These are phyloP conservation scores for Roridomyces roridus DNA, from an alignment of 768 basidiomycete genomes.

Conservation along the genomic window DNA sequence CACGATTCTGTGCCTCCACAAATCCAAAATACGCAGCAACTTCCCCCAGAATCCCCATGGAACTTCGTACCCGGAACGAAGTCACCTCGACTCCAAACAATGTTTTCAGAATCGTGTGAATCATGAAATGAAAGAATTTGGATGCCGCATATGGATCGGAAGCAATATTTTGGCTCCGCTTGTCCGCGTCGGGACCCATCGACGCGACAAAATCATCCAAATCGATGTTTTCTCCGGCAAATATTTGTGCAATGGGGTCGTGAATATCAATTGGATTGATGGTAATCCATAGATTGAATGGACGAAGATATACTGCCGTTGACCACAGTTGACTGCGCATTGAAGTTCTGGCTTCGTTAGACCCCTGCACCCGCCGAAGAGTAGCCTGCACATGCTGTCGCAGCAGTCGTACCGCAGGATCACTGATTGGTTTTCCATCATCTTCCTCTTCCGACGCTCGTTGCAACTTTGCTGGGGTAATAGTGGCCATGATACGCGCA, in stretches of 20 bases:
- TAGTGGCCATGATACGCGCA: conserved; percentile 18
- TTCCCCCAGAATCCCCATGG: conserved; percentile 37
- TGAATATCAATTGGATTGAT: conserved; percentile 48
- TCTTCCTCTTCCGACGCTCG: conserved; percentile 34
- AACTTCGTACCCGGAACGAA: conserved; percentile 28
- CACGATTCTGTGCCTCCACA: conserved; percentile 46
- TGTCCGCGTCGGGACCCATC: conserved; percentile 27
- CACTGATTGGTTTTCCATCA: conserved; percentile 13
- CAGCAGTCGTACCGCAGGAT: conserved; percentile 27
- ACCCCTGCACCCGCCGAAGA: conserved; percentile 24
- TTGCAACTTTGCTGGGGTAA: conserved; percentile 32
- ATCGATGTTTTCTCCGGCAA: conserved; percentile 44
- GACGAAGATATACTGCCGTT: conserved; percentile 28
- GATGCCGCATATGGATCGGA: conserved; percentile 44
- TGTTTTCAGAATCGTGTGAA: conserved; percentile 33
- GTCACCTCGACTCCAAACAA: conserved; percentile 37
- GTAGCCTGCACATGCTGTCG: conserved; percentile 26
- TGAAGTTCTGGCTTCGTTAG: conserved; percentile 26
- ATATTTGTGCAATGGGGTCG: conserved; percentile 47
- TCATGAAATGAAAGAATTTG: conserved; percentile 44
- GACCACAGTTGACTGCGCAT: conserved; percentile 39
- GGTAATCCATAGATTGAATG: conserved; percentile 46
- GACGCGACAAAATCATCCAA: conserved; percentile 36
- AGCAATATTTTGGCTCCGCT: conserved; percentile 39
- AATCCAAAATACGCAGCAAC: conserved; percentile 41